phyloP scores from a whole-genome alignment of 1,139 yeast species.

The Taiozyma sp. region DNA sequence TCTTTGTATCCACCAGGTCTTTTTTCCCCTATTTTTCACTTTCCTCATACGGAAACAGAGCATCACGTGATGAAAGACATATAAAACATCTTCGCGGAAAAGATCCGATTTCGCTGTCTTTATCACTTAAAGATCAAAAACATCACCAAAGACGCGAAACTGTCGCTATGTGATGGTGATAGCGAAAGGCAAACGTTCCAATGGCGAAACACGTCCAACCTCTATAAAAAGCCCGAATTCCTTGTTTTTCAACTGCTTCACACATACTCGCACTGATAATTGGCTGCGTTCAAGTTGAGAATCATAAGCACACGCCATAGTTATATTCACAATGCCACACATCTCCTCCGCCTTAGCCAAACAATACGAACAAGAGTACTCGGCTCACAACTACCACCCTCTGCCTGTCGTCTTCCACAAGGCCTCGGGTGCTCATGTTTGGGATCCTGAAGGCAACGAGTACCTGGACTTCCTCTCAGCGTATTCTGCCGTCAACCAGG shows the following conservation, averaged over 20 bases:
- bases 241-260: background rate
- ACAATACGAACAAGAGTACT: slow-evolving; percentile 70
- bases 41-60: slow-evolving; percentile 1
- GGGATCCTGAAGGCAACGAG: slow-evolving; percentile 96
- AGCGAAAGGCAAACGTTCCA: slow-evolving; percentile 16
- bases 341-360: slow-evolving; percentile 64
- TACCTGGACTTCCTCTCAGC: slow-evolving; percentile 88
- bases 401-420: slow-evolving; percentile 88
- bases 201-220: too few relatives aligned
- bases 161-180: slow-evolving; percentile 23
- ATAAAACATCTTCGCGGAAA: background rate
- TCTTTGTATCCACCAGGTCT: background rate
- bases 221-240: background rate
- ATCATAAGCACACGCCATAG: too few relatives aligned
- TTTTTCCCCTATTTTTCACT: background rate
- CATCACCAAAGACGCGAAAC: slow-evolving; percentile 4
- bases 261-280: too few relatives aligned
- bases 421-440: slow-evolving; percentile 89
- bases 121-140: slow-evolving; percentile 19
- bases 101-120: slow-evolving; percentile 15
- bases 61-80: too few relatives aligned
- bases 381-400: slow-evolving; percentile 97
- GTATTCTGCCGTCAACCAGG: slow-evolving; percentile 96
- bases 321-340: slow-evolving; percentile 24
- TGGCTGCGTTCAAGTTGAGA: too few relatives aligned